Evolutionary conservation across 2,329 filamentous ascomycete species (phyloP), one percentile per base, ranked within the genome.

Genomic region (Clonostachys solani): DNA sequence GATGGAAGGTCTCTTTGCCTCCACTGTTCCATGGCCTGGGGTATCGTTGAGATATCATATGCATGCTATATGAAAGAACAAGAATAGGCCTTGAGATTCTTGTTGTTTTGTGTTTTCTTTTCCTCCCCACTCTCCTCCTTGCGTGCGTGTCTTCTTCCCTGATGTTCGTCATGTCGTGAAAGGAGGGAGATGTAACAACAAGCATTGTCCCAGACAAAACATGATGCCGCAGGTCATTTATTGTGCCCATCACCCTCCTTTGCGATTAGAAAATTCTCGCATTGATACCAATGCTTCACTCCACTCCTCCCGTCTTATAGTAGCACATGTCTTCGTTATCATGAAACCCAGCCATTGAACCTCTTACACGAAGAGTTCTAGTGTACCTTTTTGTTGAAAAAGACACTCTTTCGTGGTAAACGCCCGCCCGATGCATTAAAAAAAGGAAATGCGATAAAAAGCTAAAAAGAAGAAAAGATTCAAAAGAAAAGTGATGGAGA

Each of bases 1-100:
- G 8, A 29, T 29, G 23, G 16, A 19, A 19, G 40, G 40, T 12
- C 16, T 41, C 23, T 41, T 41, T 12, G 12, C 40, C 23, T 41
- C 23, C 23, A 17, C 40, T 43, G 42, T 19, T 46, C 43, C 47
- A 41, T 36, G 43, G 50, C 48, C 56, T 54, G 61, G 65, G 65
- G 65, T 68, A 68, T 68, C 65, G 65, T 68, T 68, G 65, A 68
- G 65, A 68, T 68, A 58, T 65, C 49, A 63, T 60, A 56, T 57
- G 61, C 36, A 56, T 56, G 18, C 16, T 34, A 33, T 23, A 29
- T 29, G 23, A 29, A 29, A 29, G 23, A 29, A 29, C 23, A 29
- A 29, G 23, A 29, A 29, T 29, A 29, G 23, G 23, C 23, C 23
- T 29, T 29, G 23, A 9, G 23, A 29, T 29, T 29, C 23, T 29